phyloP scores from a whole-genome alignment of 2,329 filamentous ascomycete species.

The Pseudogymnoascus sp. region DNA sequence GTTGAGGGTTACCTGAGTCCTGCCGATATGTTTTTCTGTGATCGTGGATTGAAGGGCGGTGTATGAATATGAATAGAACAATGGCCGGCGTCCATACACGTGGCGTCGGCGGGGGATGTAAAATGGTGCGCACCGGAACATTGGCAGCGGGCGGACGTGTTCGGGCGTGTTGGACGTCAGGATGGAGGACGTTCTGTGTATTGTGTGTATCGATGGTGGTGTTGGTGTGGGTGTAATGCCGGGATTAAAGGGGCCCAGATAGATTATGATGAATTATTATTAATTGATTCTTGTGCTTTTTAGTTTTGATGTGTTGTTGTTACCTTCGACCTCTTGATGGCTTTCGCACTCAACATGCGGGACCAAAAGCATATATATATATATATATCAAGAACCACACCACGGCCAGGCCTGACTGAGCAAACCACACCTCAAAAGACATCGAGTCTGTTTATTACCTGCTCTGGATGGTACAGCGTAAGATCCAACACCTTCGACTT shows the following conservation, averaged over 20 bases:
- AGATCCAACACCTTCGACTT: too few relatives aligned
- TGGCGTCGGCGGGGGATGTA: not conserved
- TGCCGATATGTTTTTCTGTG: not conserved
- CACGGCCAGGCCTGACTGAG: too few relatives aligned
- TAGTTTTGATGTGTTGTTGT: not conserved
- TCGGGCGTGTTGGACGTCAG: not conserved
- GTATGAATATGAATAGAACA: not conserved
- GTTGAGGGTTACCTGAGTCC: not conserved
- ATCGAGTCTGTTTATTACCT: too few relatives aligned
- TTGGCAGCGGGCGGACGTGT: not conserved
- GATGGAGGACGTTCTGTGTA: not conserved
- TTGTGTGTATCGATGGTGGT: not conserved
- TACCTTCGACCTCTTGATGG: not conserved
- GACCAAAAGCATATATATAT: too few relatives aligned
- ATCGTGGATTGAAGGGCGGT: not conserved
- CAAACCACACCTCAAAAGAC: too few relatives aligned
- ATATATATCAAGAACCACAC: too few relatives aligned
- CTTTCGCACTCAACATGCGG: not conserved
- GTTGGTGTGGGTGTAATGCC: not conserved
- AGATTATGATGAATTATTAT: slow-evolving; percentile 8
- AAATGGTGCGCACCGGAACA: not conserved
- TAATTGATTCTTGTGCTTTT: not conserved
- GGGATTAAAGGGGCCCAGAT: not conserved
- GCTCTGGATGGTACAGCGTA: too few relatives aligned
- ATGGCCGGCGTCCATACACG: not conserved